phyloP scores from a whole-genome alignment of 108 stramenopile species.

The Mayamaea pseudoterrestris region DNA sequence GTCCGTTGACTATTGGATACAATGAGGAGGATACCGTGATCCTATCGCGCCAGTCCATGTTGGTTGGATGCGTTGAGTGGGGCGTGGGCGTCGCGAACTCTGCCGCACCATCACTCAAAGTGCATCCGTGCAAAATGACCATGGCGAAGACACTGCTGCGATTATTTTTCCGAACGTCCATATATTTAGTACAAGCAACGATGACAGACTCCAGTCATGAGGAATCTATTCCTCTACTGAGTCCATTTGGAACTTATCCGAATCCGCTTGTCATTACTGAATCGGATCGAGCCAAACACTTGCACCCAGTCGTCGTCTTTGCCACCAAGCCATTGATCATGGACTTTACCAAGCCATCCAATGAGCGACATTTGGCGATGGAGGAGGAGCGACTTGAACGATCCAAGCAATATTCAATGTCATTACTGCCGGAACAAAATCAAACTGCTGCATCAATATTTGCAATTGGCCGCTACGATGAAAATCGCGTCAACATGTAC shows the following conservation, averaged over 20 bases:
- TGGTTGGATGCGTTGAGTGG: too few species aligned
- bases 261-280: conserved; percentile 41
- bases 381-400: conserved; percentile 1
- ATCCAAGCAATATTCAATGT: neutral
- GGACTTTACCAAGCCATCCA: neutral
- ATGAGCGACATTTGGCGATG: neutral
- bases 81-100: too few species aligned
- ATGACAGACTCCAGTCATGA: too few species aligned
- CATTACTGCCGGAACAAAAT: too few species aligned
- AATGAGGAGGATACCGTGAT: too few species aligned
- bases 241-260: conserved; percentile 51
- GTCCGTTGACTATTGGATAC: too few species aligned
- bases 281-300: conserved; percentile 28
- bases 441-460: neutral
- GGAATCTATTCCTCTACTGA: neutral
- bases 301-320: conserved; percentile 52
- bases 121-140: too few species aligned
- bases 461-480: conserved; percentile 62
- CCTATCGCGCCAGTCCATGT: too few species aligned
- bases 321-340: conserved; percentile 11
- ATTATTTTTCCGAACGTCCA: too few species aligned
- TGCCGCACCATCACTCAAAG: too few species aligned
- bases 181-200: too few species aligned
- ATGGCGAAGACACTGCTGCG: too few species aligned
- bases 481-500: conserved; percentile 59